Base-by-base conservation (phyloP, 106 monocot species). In the Triglochin maritima region DNA sequence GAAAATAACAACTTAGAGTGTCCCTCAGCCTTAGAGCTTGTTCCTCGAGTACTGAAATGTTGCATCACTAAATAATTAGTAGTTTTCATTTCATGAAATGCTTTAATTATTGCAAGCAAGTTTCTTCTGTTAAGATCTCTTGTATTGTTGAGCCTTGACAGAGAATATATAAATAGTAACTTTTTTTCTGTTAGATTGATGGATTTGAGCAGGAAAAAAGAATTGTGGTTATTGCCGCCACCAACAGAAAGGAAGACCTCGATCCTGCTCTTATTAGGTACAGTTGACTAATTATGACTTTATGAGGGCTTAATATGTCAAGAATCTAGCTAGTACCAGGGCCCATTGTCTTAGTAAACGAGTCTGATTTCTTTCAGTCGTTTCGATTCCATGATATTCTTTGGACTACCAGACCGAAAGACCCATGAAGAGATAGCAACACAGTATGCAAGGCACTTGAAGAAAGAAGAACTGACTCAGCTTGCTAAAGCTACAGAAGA, bases 221-320 rank as follows among this genome's bases (percentile, higher is more conserved):
- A 49, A 83, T 88, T 12, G 79, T 96, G 64, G 95, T 96, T 4
- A 86, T 96, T 65, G 95, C 95, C 78, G 95, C 95, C 60, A 96
- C 95, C 60, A 96, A 96, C 72, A 90, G 95, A 72, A 96, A 91
- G 83, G 77, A 91, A 59, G 95, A 96, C 52, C 90, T 96, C 60
- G 95, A 96, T 85, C 95, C 95, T 73, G 90, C 95, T 71, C 85
- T 96, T 41, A 90, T 96, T 16, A 96, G 92, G 92, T 92, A 63
- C 3, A 4, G 60, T 11, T 29, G 17, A 17, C 3, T 59, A 55
- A n/a, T 50, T 50, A 14, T 49, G 1, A 4, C 60, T 8, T 9
- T 51, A 29, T 29, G 29, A 29, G 29, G 29, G 1, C 29, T 29
- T 29, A 1, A 29, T 29, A 29, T 29, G 29, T 29, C 29, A 29